Evolutionary conservation across 129 eudicot genomes (phyloP), one percentile per base, ranked within the genome.

Genomic region (Mikania micrantha): DNA sequence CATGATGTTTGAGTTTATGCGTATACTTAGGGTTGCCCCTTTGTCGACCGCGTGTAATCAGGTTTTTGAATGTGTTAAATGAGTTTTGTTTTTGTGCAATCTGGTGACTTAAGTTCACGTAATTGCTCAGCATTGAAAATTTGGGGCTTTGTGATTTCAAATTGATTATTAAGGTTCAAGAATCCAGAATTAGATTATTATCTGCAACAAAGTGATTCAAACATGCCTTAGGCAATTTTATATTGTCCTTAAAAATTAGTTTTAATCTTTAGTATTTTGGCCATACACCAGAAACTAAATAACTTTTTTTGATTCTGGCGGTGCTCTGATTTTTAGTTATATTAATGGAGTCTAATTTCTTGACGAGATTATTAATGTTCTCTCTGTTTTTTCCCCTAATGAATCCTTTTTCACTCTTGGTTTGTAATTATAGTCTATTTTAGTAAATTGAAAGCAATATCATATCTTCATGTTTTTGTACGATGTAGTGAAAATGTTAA

Each of bases 81-180:
- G 61, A 67, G 38, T 56, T 41, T 41, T 35, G 20, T 41, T 53
- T 74, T 64, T 54, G 24, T 72, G 15, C 12, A 19, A 34, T 61
- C 24, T 48, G 35, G 76, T 31, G 35, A 11, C 28, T 9, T 41
- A 4, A 12, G 11, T 63, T 38, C 36, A 7, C 36, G 6, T 4
- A 2, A 32, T 32, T 32, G 36, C 36, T 32, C 36, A 48, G 54
- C 7, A 17, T 25, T 48, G 54, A 2, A 11, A 24, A 12, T 54
- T 64, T 58, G 36, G 64, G 41, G 42, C 24, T 59, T 59, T 57
- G 40, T 0, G 39, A 5, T 57, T 27, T 27, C 5, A 13, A 56
- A 27, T 7, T 25, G 20, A 28, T 57, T 57, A 57, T 27, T 28
- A 39, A 57, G 36, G 63, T 27, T 58, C 22, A 31, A 29, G 40